Percentiles rank a stretch among this genome's conserved stretches.
Evolutionary conservation across 208 protist species (phyloP).

Genomic region (Trypanosoma brucei): DNA sequence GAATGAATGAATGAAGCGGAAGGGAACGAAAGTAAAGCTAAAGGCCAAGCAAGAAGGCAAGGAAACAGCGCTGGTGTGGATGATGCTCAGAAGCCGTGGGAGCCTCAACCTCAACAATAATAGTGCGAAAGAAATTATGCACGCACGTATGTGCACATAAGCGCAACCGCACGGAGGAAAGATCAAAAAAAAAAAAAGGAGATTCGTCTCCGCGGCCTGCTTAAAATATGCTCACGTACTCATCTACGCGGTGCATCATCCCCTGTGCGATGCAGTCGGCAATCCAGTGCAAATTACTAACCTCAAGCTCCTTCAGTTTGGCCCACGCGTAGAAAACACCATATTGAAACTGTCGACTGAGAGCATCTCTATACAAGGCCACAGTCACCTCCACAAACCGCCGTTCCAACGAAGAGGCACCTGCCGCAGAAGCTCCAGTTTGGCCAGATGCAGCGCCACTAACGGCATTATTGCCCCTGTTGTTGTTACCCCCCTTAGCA

Average conservation of each 20-base stretch:
- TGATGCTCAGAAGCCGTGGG: too few species aligned
- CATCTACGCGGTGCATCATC: conserved; percentile 79
- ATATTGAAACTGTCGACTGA: conserved; percentile 91
- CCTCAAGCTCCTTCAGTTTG: conserved; percentile 92
- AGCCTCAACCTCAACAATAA: too few species aligned
- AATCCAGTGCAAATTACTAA: conserved; percentile 91
- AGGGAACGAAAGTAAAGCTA: neutral
- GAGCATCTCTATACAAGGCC: conserved; percentile 74
- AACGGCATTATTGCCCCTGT: neutral
- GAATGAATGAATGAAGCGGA: too few species aligned
- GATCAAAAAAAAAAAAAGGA: neutral
- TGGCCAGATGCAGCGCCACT: neutral
- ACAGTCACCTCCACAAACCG: conserved; percentile 85
- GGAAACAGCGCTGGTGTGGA: neutral
- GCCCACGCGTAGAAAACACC: conserved; percentile 91
- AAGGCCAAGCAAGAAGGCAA: neutral
- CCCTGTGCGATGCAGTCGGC: conserved; percentile 90
- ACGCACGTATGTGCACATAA: neutral
- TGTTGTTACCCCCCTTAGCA: neutral
- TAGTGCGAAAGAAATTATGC: neutral
- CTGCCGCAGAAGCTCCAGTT: neutral
- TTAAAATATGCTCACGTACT: conserved; percentile 73
- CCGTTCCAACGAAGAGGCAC: conserved; percentile 80
- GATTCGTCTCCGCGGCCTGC: neutral
- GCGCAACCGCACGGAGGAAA: too few species aligned